Percentiles rank a stretch among this genome's conserved stretches.
phyloP scores from a whole-genome alignment of 148 eudicot species.

The Diospyros lotus region DNA sequence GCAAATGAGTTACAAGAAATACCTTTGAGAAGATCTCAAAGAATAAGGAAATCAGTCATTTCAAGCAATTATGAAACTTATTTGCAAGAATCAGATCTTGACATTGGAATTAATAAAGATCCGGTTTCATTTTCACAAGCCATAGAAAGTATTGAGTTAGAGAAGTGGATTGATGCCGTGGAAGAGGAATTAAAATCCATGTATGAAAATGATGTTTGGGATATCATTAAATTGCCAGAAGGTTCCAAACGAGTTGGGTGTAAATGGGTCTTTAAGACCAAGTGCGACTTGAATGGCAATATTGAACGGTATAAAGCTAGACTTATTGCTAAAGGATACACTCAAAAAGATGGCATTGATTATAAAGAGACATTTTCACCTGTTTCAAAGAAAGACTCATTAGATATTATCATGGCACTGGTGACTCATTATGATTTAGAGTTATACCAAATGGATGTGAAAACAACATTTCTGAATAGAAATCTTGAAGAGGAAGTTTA shows the following conservation, averaged over 20 bases:
- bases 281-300: not conserved
- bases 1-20: not conserved
- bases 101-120: not conserved
- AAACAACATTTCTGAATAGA: constrained; percentile 1
- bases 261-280: not conserved
- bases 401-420: constrained; percentile 2
- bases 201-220: not conserved
- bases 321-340: not conserved
- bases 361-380: constrained; percentile 15
- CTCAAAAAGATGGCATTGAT: constrained; percentile 7
- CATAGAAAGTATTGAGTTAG: not conserved
- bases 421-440: constrained; percentile 24
- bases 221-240: not conserved
- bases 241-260: not conserved
- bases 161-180: not conserved
- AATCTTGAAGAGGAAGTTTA: too few species aligned
- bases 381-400: too few species aligned
- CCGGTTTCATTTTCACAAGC: not conserved
- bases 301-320: not conserved
- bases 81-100: not conserved
- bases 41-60: too few species aligned
- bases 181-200: not conserved
- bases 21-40: too few species aligned
- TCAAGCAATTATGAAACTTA: not conserved
- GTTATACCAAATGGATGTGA: constrained; percentile 18